Evolutionary conservation across 2,329 filamentous ascomycete genomes (phyloP), one percentile per base, ranked within the genome.

Genomic region (Talaromyces sp.): DNA sequence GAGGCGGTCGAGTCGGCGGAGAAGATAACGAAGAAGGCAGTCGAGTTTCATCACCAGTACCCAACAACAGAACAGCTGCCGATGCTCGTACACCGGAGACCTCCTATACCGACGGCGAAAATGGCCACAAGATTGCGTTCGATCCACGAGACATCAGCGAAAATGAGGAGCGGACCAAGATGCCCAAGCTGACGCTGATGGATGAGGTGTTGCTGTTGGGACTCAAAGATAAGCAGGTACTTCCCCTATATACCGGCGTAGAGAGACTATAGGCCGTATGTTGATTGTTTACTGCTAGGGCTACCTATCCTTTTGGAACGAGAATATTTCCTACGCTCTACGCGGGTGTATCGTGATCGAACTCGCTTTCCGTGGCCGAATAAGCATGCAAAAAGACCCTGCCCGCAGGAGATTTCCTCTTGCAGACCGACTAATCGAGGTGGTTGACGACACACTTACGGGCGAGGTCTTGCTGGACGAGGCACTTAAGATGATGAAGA

Each of bases 401-500:
- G 90, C 90, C 69, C 86, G 95, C 79, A 87, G 95, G 80, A 88
- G 93, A 69, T 97, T 97, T 76, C 93, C 93, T 63, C 83, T 98
- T 65, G 89, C 93, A 69, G 95, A 99, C 79, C 87, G 95, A 69
- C 83, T 95, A 70, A 97, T 99, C 77, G 95, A 99, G 80, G 95
- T 99, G 67, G 87, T 98, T 73, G 95, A 99, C 78, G 93, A 97
- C 75, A 93, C 92, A 64, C 84, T 97, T 74, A 99, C 95, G 5
- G 95, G 95, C 70, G 95, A 99, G 81, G 95, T 98, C 67, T 84
- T 99, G 71, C 85, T 99, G 73, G 95, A 99, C 79, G 95, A 99
- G 82, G 91, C 95, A 64, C 82, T 99, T 73, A 99, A 99, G 83
- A 96, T 99, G 93, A 99, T 99, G 93, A 99, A 99, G 84, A 88